A percentile compares a stretch with the other conserved stretches of the same genome.
Conservation (phyloP, 805 yeast species). For the Ascoidea rubescens region DNA sequence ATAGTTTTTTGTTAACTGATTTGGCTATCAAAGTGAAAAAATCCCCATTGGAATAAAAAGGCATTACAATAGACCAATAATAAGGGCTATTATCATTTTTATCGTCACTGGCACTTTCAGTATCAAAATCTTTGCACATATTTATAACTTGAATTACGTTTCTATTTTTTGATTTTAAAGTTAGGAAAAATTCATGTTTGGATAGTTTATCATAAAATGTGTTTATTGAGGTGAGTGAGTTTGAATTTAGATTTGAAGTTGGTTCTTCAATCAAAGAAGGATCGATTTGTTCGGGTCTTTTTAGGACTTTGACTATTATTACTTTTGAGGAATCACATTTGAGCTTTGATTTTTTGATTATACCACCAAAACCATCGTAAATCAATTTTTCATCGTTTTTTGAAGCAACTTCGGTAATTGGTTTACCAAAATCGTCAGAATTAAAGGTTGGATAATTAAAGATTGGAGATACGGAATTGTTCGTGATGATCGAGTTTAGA, state of each 20-base stretch:
- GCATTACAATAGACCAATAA: not conserved
- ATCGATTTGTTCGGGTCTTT: not conserved
- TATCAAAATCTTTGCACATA: conserved; percentile 9
- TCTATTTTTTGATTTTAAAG: conserved; percentile 8
- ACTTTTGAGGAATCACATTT: not conserved
- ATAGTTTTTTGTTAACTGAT: not conserved
- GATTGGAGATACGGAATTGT: not conserved
- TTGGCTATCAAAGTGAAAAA: not conserved
- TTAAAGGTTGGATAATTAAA: not conserved
- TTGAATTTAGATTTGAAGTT: too few species aligned
- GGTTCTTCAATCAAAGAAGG: not conserved
- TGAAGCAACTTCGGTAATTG: not conserved
- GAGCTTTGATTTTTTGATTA: not conserved
- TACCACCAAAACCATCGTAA: not conserved
- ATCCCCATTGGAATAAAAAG: not conserved
- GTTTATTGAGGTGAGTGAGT: not conserved
- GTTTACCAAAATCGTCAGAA: not conserved
- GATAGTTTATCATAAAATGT: conserved; percentile 2
- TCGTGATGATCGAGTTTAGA: not conserved
- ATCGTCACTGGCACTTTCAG: too few species aligned
- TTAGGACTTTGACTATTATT: too few species aligned
- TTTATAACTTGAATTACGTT: conserved; percentile 6
- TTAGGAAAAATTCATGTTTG: conserved; percentile 10
- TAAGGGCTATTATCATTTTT: not conserved
- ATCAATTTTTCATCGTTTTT: not conserved